Conservation (phyloP, 1,139 yeast species). For the Lodderomyces margitis region DNA sequence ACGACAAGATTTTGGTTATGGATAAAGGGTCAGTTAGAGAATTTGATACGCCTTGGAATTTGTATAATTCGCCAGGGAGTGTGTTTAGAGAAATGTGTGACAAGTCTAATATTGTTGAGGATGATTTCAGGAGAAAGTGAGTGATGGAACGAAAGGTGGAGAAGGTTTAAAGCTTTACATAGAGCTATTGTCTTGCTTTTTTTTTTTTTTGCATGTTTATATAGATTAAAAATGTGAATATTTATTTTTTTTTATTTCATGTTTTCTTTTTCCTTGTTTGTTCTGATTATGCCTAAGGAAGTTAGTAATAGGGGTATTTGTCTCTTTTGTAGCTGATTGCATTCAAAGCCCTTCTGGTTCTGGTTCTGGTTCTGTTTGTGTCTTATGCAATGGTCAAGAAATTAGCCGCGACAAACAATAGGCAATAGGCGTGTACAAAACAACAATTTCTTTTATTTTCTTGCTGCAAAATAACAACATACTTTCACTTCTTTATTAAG, state of each 20-base stretch:
- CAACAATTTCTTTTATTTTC: not conserved
- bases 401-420: not conserved
- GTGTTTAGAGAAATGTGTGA: conserved; percentile 41
- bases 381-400: not conserved
- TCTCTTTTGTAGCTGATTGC: no score
- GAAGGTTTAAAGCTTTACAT: no score
- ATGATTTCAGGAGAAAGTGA: conserved; percentile 17
- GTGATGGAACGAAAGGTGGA: not conserved
- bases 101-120: conserved; percentile 27
- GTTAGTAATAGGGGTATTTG: no score
- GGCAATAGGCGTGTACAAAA: not conserved
- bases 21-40: conserved; percentile 51
- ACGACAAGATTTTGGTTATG: conserved; percentile 52
- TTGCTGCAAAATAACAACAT: conserved; percentile 1
- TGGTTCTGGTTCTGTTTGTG: not conserved
- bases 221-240: no score
- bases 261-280: no score
- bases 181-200: no score
- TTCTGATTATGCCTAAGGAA: no score
- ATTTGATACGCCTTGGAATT: conserved; percentile 46
- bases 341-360: no score
- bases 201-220: not conserved
- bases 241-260: not conserved
- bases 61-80: conserved; percentile 37
- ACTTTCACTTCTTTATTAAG: no score